Conservation (phyloP, 2,329 filamentous ascomycete species). For the Fusarium chuoi region DNA sequence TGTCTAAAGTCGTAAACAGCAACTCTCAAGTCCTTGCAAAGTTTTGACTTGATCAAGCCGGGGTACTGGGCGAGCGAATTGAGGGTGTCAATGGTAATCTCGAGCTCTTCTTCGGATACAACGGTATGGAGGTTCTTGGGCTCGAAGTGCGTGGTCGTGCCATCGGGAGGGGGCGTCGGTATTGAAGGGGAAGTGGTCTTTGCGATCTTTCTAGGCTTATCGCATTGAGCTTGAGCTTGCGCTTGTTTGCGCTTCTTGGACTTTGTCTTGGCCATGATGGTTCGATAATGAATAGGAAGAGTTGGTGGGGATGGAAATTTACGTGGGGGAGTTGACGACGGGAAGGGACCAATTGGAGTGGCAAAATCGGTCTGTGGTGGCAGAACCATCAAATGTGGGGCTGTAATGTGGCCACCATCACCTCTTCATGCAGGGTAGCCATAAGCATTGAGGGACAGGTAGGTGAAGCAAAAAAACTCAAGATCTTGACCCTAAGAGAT, state of each 20-base stretch:
- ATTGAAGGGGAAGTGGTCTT: slow-evolving; percentile 48
- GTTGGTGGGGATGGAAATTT: slow-evolving; percentile 23
- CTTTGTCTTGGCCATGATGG: slow-evolving; percentile 57
- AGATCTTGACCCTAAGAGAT: background rate
- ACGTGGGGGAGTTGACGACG: background rate
- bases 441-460: background rate
- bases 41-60: slow-evolving; percentile 72
- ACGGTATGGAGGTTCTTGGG: slow-evolving; percentile 64
- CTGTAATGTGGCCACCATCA: accelerated
- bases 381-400: background rate
- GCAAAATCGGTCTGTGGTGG: slow-evolving; percentile 17
- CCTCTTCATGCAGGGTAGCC: background rate
- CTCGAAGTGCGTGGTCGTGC: slow-evolving; percentile 48
- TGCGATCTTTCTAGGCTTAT: slow-evolving; percentile 50
- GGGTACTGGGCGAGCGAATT: slow-evolving; percentile 68
- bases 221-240: slow-evolving; percentile 47
- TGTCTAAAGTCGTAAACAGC: slow-evolving; percentile 77
- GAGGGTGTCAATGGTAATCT: slow-evolving; percentile 74
- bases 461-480: background rate
- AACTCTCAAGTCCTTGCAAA: slow-evolving; percentile 72
- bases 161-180: slow-evolving; percentile 51
- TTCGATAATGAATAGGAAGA: background rate
- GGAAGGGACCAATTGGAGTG: background rate
- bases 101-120: slow-evolving; percentile 72
- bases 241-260: slow-evolving; percentile 58